Conservation (phyloP, 2,329 filamentous ascomycete species). For the Pseudocercospora ulei region DNA sequence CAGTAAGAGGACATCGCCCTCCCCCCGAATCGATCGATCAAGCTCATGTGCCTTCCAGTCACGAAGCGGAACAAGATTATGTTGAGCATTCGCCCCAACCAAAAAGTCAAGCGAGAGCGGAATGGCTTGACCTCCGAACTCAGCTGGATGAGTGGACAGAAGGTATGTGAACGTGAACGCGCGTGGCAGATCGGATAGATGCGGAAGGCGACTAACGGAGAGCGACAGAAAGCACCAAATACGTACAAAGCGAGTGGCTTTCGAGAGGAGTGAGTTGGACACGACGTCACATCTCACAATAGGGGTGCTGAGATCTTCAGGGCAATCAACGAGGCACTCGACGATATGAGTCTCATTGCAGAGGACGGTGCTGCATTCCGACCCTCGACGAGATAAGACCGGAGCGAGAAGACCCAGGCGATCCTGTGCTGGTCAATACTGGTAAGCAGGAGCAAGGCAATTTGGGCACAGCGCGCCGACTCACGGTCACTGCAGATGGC, state of each 20-base stretch:
- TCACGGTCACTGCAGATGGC: background rate
- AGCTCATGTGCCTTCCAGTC: constrained; percentile 21
- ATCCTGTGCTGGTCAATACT: constrained; percentile 9
- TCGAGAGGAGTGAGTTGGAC: constrained; percentile 12
- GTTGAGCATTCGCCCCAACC: background rate
- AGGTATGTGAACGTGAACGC: constrained; percentile 10
- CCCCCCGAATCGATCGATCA: constrained; percentile 12
- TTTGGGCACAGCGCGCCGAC: too few species aligned
- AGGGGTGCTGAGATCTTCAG: constrained; percentile 6
- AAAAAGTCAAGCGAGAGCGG: constrained; percentile 4
- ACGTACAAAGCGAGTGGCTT: constrained; percentile 19
- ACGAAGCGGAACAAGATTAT: constrained; percentile 20
- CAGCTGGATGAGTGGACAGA: constrained; percentile 18
- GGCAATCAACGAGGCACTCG: constrained; percentile 16
- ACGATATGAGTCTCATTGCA: constrained; percentile 19
- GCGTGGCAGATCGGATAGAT: background rate
- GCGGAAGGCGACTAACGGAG: background rate
- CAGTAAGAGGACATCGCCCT: constrained; percentile 19
- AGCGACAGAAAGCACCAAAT: constrained; percentile 14
- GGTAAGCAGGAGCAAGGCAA: too few species aligned
- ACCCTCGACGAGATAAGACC: constrained; percentile 17
- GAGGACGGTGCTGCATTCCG: constrained; percentile 18
- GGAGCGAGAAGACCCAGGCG: constrained; percentile 16
- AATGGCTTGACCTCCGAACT: constrained; percentile 18
- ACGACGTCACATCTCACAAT: background rate